Conservation (phyloP, 176 grass and related monocot species). For the Guadua angustifolia region DNA sequence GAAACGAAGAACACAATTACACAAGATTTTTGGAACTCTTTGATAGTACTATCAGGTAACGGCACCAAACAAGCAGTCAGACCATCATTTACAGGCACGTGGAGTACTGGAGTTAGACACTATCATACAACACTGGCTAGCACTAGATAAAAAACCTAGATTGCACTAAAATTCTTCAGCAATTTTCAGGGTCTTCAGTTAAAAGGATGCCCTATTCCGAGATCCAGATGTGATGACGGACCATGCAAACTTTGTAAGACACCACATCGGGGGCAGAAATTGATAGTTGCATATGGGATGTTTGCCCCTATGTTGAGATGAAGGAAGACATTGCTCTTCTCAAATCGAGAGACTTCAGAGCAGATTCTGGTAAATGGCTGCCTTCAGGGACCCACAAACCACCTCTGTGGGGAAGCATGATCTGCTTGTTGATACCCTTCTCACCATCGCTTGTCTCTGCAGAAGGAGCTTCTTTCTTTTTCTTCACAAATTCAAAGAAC, state of each 20-base stretch:
- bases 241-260: neutral
- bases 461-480: constrained; percentile 65
- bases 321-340: constrained; percentile 64
- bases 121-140: constrained; percentile 38
- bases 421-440: constrained; percentile 49
- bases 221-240: neutral
- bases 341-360: constrained; percentile 58
- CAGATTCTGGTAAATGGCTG: constrained; percentile 54
- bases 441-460: constrained; percentile 31
- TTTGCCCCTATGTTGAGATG: constrained; percentile 49
- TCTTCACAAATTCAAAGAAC: constrained; percentile 97
- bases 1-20: neutral
- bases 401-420: constrained; percentile 57
- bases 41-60: neutral
- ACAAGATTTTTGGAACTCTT: neutral
- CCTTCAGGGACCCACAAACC: constrained; percentile 65
- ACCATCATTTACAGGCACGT: constrained; percentile 40
- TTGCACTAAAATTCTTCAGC: neutral
- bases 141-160: neutral
- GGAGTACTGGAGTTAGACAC: neutral
- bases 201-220: neutral
- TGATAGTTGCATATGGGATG: neutral
- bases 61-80: constrained; percentile 5
- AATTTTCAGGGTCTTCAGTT: constrained; percentile 30
- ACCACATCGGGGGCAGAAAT: neutral